Base-by-base conservation (phyloP, 805 yeast genomes). In the Starmerella powellii region DNA sequence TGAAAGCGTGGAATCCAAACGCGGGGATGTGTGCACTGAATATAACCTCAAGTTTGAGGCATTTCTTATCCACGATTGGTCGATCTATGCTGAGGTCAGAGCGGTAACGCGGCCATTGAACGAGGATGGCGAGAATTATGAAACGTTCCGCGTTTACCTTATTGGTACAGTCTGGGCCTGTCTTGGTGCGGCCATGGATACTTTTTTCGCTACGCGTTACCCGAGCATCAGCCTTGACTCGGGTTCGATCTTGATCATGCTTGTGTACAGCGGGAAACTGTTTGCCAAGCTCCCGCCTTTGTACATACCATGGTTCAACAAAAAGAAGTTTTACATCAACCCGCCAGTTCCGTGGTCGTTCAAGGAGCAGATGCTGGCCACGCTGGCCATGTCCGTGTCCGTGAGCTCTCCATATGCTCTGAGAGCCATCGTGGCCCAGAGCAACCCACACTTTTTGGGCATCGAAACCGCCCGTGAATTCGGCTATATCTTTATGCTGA, bases 71-170 rank as follows among this genome's bases (percentile, higher is more conserved):
- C 30, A 48, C 27, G 61, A 55, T 49, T 70, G 68, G 56, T 73
- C 79, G 0, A 77, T 78, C 2, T 74, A 74, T 46, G 76, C 80
- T 2, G 80, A 76, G 52, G 76, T 76, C 11, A 58, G 81, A 21
- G 69, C 79, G 5, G 72, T 73, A 23, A 68, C 73, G 4, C 70
- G 68, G 21, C 71, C 77, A 1, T 58, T 55, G 31, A 80, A 74
- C 49, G 77, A 74, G 42, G 68, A 70, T 1, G 46, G 52, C 10
- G 55, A 64, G 32, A 66, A 68, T 2, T 63, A 60, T 34, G 77
- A 75, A 44, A 73, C 77, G 4, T 52, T 72, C 41, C 63, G 81
- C 37, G 73, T 70, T 6, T 75, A 74, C 57, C 59, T 67, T n/a
- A 56, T 75, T 23, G 73, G 73, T 2, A 51, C 70, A 2, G 51